Evolutionary conservation across 1,284 basidiomycete species (phyloP).

Genomic region (Xerocomus amazonicus): DNA sequence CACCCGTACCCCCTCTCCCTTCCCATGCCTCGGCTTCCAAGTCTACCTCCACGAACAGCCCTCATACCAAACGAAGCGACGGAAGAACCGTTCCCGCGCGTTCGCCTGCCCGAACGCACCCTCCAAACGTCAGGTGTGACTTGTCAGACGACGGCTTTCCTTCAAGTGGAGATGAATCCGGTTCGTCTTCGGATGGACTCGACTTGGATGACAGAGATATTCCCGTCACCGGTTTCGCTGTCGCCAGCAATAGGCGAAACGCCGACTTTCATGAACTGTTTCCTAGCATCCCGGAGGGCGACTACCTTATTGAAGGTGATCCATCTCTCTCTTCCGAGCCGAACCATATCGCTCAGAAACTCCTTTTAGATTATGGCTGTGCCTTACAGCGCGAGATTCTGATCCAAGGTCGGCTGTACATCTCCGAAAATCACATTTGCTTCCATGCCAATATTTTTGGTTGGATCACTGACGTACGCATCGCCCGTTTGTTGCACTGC

Average conservation of each 20-base stretch:
- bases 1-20: constrained; percentile 18
- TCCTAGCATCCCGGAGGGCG: constrained; percentile 85
- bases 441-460: constrained; percentile 99
- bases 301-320: constrained; percentile 96
- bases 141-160: constrained; percentile 25
- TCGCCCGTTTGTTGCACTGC: background rate
- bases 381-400: constrained; percentile 95
- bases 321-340: constrained; percentile 6
- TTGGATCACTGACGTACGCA: constrained; percentile 92
- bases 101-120: constrained; percentile 11
- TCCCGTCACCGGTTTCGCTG: constrained; percentile 90
- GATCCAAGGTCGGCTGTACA: constrained; percentile 93
- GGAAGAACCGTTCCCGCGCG: background rate
- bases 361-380: constrained; percentile 87
- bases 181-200: constrained; percentile 40
- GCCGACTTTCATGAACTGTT: constrained; percentile 96
- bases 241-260: constrained; percentile 93
- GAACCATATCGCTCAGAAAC: constrained; percentile 3
- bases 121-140: constrained; percentile 24
- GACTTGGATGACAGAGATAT: constrained; percentile 69
- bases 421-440: constrained; percentile 97
- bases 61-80: too few relatives aligned
- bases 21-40: constrained; percentile 16
- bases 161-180: constrained; percentile 34
- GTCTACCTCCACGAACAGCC: constrained; percentile 2